Evolutionary conservation across 495 filamentous ascomycete species (phyloP).

Genomic region (Darksidea phi): DNA sequence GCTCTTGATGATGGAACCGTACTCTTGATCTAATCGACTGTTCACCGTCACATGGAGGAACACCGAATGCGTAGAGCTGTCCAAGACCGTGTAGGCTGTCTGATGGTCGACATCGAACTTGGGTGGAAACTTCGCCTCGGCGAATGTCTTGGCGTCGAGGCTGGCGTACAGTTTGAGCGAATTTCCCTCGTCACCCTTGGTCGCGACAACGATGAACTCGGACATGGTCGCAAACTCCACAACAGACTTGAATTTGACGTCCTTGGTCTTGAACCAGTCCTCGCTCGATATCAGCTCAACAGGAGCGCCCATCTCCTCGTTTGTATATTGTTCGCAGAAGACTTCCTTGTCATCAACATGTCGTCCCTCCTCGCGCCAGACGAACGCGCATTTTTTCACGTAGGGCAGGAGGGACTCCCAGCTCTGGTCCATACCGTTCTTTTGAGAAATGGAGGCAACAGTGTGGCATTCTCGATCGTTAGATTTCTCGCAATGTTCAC

Average conservation of each 20-base stretch:
- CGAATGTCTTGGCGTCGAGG: constrained; percentile 77
- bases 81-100: constrained; percentile 85
- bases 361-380: constrained; percentile 60
- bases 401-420: constrained; percentile 70
- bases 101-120: constrained; percentile 75
- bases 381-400: constrained; percentile 79
- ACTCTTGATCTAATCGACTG: constrained; percentile 56
- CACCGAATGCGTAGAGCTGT: constrained; percentile 86
- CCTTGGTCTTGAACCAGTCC: constrained; percentile 66
- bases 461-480: constrained; percentile 59
- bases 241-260: constrained; percentile 63
- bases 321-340: constrained; percentile 73
- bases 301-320: constrained; percentile 59
- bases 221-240: constrained; percentile 87
- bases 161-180: constrained; percentile 76
- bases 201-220: constrained; percentile 90
- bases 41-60: constrained; percentile 88
- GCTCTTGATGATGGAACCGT: constrained; percentile 90
- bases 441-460: constrained; percentile 66
- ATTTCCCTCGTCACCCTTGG: constrained; percentile 60
- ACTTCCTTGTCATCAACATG: constrained; percentile 64
- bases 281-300: constrained; percentile 69
- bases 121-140: constrained; percentile 77
- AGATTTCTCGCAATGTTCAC: constrained; percentile 53
- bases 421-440: constrained; percentile 62